Evolutionary conservation across 1,284 basidiomycete species (phyloP).

Genomic region (Moniliophthora roreri): DNA sequence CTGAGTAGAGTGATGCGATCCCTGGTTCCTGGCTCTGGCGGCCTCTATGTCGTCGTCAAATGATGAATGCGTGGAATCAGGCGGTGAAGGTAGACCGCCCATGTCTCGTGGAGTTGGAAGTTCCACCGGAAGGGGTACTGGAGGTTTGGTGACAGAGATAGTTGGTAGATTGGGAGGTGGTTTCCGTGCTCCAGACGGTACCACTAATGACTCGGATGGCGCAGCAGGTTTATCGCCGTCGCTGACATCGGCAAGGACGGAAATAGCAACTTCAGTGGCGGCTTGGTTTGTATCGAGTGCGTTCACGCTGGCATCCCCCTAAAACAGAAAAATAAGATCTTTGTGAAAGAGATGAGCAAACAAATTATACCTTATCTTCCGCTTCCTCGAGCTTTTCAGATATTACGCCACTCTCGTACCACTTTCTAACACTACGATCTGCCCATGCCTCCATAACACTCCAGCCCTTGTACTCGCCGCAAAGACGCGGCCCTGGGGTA

Average conservation of each 20-base stretch:
- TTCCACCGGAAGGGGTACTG: conserved; percentile 61
- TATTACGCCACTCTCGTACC: conserved; percentile 78
- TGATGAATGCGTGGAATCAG: conserved; percentile 44
- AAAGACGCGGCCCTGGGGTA: conserved; percentile 64
- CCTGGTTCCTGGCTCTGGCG: conserved; percentile 48
- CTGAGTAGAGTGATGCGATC: conserved; percentile 8
- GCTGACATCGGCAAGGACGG: conserved; percentile 41
- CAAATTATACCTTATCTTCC: conserved; percentile 49
- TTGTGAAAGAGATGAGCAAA: conserved; percentile 7
- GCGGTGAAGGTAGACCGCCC: conserved; percentile 40
- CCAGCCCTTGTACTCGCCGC: conserved; percentile 88
- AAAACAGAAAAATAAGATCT: conserved; percentile 14
- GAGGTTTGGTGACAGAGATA: conserved; percentile 68
- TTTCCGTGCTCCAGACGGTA: conserved; percentile 18
- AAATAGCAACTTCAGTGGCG: conserved; percentile 49
- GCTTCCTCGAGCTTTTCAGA: conserved; percentile 41
- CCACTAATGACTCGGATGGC: conserved; percentile 22
- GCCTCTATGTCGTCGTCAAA: conserved; percentile 62
- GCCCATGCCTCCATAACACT: conserved; percentile 89
- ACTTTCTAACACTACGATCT: conserved; percentile 80
- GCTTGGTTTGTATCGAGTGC: conserved; percentile 39
- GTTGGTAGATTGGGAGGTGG: conserved; percentile 39
- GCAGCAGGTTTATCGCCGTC: conserved; percentile 26
- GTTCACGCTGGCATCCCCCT: conserved; percentile 36
- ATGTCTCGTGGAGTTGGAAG: conserved; percentile 67